These are phyloP conservation scores for Emmonsiellopsis sp. DNA, from an alignment of 2,329 filamentous ascomycete species.

Conservation along the genomic window DNA sequence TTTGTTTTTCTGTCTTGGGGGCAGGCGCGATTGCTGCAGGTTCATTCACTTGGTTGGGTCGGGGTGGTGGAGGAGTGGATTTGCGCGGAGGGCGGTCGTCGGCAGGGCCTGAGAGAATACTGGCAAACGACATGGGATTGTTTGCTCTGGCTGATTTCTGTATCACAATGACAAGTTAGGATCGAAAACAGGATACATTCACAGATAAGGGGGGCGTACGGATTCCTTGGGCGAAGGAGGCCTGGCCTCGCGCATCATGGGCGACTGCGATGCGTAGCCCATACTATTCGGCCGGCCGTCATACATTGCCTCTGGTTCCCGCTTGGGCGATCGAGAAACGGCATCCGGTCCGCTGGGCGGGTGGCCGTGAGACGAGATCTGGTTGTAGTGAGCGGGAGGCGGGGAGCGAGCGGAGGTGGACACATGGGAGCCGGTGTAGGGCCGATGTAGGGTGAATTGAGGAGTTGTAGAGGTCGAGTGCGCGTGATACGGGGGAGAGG, in stretches of 20 bases:
- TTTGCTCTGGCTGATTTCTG: slow-evolving; percentile 65
- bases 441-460: slow-evolving; percentile 24
- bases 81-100: slow-evolving; percentile 46
- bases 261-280: slow-evolving; percentile 24
- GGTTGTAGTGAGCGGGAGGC: slow-evolving; percentile 22
- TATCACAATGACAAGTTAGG: slow-evolving; percentile 13
- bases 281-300: slow-evolving; percentile 20
- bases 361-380: slow-evolving; percentile 32
- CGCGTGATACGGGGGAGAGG: slow-evolving; percentile 26
- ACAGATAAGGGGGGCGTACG: slow-evolving; percentile 21
- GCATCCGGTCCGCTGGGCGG: slow-evolving; percentile 27
- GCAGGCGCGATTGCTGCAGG: slow-evolving; percentile 17
- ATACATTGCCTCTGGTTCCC: slow-evolving; percentile 29
- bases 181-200: not conserved
- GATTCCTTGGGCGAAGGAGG: slow-evolving; percentile 30
- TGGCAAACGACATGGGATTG: slow-evolving; percentile 92
- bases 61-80: slow-evolving; percentile 34
- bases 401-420: slow-evolving; percentile 25
- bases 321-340: slow-evolving; percentile 33
- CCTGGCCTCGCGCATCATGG: slow-evolving; percentile 22
- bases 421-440: slow-evolving; percentile 26
- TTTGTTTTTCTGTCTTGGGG: slow-evolving; percentile 21
- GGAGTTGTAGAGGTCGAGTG: slow-evolving; percentile 23
- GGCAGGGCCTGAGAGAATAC: slow-evolving; percentile 75
- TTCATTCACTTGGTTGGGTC: slow-evolving; percentile 16